These are phyloP conservation scores for Coemansia guatemalensis DNA, from an alignment of 192 early-diverging fungal species.

Conservation along the genomic window DNA sequence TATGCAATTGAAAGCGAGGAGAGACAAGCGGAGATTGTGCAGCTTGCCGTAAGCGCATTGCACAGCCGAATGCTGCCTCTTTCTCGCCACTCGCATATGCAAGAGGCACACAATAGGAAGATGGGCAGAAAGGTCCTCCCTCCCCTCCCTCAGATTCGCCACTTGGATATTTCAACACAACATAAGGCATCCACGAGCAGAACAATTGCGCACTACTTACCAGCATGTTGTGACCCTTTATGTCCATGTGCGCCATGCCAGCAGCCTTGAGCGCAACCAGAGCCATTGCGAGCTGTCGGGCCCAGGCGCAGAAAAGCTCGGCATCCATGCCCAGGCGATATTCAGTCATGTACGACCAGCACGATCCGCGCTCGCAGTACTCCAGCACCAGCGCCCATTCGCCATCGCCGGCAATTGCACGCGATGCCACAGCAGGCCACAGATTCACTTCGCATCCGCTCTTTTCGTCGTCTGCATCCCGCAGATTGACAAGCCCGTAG, in stretches of 20 bases:
- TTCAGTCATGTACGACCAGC: constrained; percentile 59
- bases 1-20: constrained; percentile 7
- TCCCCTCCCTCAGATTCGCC: neutral
- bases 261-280: constrained; percentile 54
- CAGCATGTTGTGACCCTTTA: constrained; percentile 64
- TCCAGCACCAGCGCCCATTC: constrained; percentile 58
- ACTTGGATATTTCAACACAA: neutral
- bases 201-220: constrained; percentile 21
- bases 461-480: constrained; percentile 7
- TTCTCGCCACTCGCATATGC: constrained; percentile 10
- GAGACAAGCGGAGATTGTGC: neutral
- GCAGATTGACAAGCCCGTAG: constrained; percentile 42
- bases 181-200: neutral
- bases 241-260: constrained; percentile 59
- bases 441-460: constrained; percentile 17
- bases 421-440: constrained; percentile 33
- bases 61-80: neutral
- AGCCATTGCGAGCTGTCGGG: constrained; percentile 56
- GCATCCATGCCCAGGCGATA: constrained; percentile 42
- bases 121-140: neutral
- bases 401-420: constrained; percentile 24
- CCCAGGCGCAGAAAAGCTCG: constrained; percentile 58
- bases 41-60: neutral
- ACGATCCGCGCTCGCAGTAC: constrained; percentile 56
- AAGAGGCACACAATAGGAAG: neutral